Base-by-base conservation (phyloP, 2,329 filamentous ascomycete genomes). In the Colletotrichum musae region DNA sequence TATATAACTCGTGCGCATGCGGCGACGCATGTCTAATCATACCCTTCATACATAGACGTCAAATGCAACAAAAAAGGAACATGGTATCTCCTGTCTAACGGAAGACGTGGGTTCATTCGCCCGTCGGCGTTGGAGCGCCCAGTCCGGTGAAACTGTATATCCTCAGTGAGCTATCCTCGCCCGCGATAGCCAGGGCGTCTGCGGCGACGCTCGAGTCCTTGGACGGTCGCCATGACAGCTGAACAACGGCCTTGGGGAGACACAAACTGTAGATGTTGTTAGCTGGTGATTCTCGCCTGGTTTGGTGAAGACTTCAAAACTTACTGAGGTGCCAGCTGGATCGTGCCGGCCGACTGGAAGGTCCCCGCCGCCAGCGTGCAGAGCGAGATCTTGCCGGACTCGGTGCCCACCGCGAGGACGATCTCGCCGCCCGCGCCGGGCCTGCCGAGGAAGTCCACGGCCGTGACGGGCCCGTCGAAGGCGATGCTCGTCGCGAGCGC, bases 201-300 rank as follows among this genome's bases (percentile, higher is more conserved):
- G 70, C 69, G 3, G 58, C 53, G 1, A 63, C 52, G 58, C 64
- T 41, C 63, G 61, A 67, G 51, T 68, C 64, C 15, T 60, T 70
- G 15, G 73, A 71, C 5, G 92, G 92, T 71, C 89, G 86, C 93
- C 93, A 95, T 7, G 90, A 85, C 43, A 95, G 81, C 76, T 92
- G 90, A 26, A 89, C 86, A 24, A 94, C 86, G 2, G 91, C 81
- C 76, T 88, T 92, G 26, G 91, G 90, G 1, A 92, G 86, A 51
- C 84, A 88, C 58, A 88, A 75, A 7, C 86, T 88, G 70, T 5
- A 58, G 2, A 52, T 28, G 66, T 78, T 36, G 32, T 36, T 36
- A 36, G 32, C 9, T 32, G 28, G 6, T 10, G 32, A 4, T 10
- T 1, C 9, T 10, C 10, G 2, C 2, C 32, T 36, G 7, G 9